Evolutionary conservation across 2,329 filamentous ascomycete species (phyloP).

Genomic region (Helminthosporium solani): DNA sequence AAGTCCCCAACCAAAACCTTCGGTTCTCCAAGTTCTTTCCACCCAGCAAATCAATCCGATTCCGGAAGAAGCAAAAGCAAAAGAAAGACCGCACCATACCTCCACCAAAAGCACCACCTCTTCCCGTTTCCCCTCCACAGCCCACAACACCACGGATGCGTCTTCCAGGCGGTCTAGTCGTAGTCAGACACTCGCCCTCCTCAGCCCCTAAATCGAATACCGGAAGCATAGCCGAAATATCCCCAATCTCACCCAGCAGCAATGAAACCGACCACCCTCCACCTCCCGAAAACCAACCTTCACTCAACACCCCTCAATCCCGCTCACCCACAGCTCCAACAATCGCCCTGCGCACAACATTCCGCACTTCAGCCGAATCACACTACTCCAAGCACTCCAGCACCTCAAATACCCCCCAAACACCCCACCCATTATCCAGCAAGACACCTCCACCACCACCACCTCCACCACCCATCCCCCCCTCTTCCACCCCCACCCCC

Average conservation of each 20-base stretch:
- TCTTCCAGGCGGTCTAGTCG: constrained; percentile 24
- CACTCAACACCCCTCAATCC: constrained; percentile 15
- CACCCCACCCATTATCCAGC: constrained; percentile 8
- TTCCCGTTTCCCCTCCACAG: constrained; percentile 8
- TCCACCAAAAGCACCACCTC: neutral
- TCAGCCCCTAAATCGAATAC: constrained; percentile 7
- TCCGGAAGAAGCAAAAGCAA: constrained; percentile 5
- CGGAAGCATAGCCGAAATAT: constrained; percentile 3
- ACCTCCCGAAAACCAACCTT: constrained; percentile 13
- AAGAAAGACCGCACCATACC: neutral
- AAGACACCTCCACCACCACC: constrained; percentile 6
- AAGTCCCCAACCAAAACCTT: constrained; percentile 7
- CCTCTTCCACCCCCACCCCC: neutral
- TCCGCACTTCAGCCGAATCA: constrained; percentile 12
- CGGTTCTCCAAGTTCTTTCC: constrained; percentile 15
- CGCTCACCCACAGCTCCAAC: constrained; percentile 7
- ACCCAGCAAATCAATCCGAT: constrained; percentile 3
- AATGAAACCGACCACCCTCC: constrained; percentile 4
- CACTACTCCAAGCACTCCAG: constrained; percentile 7
- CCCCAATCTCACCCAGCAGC: constrained; percentile 5
- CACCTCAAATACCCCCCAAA: constrained; percentile 9
- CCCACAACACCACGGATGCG: constrained; percentile 18
- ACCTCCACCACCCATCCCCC: neutral
- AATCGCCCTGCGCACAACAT: constrained; percentile 6
- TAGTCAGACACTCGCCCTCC: constrained; percentile 20